Conservation (phyloP, 345 rosid species). For the Aethionema arabicum region DNA sequence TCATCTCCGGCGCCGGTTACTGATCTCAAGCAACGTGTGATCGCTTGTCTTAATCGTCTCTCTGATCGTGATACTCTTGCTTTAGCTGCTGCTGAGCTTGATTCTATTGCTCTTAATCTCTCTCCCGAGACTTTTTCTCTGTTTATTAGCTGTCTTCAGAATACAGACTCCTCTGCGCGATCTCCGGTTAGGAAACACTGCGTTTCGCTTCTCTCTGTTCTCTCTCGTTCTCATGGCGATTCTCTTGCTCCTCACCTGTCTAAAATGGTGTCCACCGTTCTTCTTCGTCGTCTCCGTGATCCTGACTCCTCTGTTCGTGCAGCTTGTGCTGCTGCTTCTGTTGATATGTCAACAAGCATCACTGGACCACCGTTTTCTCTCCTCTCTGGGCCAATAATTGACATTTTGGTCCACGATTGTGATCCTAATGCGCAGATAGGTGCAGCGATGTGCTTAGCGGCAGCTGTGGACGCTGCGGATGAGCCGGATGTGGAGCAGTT, state of each 20-base stretch:
- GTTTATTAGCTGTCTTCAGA: constrained; percentile 72
- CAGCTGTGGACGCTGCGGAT: constrained; percentile 65
- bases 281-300: constrained; percentile 78
- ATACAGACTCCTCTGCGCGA: constrained; percentile 67
- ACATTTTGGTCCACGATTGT: constrained; percentile 61
- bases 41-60: constrained; percentile 85
- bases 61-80: constrained; percentile 89
- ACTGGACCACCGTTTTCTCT: constrained; percentile 55
- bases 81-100: constrained; percentile 81
- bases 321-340: constrained; percentile 68
- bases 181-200: constrained; percentile 84
- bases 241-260: constrained; percentile 70
- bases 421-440: constrained; percentile 75
- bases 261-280: constrained; percentile 71
- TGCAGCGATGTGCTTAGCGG: constrained; percentile 76
- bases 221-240: constrained; percentile 77
- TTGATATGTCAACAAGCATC: constrained; percentile 65
- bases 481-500: constrained; percentile 64
- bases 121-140: constrained; percentile 57
- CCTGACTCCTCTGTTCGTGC: constrained; percentile 82
- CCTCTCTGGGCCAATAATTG: constrained; percentile 63
- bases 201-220: constrained; percentile 64
- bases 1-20: constrained; percentile 35
- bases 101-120: constrained; percentile 65
- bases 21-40: constrained; percentile 71